These are phyloP conservation scores for Fremontodendron californicum DNA, from an alignment of 345 rosid genomes.

Conservation along the genomic window DNA sequence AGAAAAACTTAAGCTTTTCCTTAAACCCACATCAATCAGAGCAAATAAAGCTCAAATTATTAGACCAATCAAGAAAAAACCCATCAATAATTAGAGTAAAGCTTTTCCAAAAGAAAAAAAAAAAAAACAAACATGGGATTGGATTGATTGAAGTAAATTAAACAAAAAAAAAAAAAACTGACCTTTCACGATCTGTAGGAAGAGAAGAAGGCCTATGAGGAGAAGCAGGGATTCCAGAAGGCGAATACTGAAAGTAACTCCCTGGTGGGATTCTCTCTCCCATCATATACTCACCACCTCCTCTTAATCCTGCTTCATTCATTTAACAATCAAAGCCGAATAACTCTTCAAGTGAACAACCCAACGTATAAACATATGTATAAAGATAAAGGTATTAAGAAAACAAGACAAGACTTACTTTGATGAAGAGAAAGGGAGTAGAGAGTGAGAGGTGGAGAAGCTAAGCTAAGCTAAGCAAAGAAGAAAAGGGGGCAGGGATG, in stretches of 20 bases:
- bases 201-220: constrained; percentile 69
- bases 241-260: constrained; percentile 82
- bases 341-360: constrained; percentile 15
- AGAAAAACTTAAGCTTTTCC: neutral
- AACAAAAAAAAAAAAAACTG: too few relatives aligned
- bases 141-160: neutral
- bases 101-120: constrained; percentile 11
- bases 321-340: constrained; percentile 3
- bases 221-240: constrained; percentile 73
- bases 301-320: neutral
- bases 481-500: constrained; percentile 11
- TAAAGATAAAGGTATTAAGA: neutral
- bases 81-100: constrained; percentile 11
- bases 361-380: neutral
- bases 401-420: neutral
- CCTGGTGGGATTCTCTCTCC: constrained; percentile 85
- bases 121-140: neutral
- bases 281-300: constrained; percentile 37
- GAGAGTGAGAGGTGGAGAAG: constrained; percentile 1
- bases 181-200: constrained; percentile 64
- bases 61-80: neutral
- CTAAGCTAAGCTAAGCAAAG: neutral
- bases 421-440: neutral
- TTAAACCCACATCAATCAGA: constrained; percentile 3
- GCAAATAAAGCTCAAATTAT: neutral